A percentile compares a stretch with the other conserved stretches of the same genome.
Conservation (phyloP, 2,329 filamentous ascomycete genomes). For the Diaporthe sp. region DNA sequence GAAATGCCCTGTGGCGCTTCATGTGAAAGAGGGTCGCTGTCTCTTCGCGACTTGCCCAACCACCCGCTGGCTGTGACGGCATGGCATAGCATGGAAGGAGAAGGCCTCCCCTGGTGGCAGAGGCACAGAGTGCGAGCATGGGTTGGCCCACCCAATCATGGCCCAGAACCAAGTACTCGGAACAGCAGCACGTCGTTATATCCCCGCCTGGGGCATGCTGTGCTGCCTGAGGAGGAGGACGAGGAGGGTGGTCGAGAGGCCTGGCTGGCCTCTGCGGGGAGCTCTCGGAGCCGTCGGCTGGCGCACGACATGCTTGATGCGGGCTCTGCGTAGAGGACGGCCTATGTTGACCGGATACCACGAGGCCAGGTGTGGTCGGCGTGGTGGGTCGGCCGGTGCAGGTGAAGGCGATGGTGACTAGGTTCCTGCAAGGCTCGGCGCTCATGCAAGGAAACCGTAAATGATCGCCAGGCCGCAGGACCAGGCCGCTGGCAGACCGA, state of each 20-base stretch:
- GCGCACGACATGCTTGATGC: slow-evolving; percentile 29
- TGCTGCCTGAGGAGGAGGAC: slow-evolving; percentile 11
- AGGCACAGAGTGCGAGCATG: slow-evolving; percentile 14
- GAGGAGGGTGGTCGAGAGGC: neutral
- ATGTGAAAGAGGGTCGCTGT: slow-evolving; percentile 11
- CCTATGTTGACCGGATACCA: slow-evolving; percentile 2
- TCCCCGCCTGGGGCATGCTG: slow-evolving; percentile 23
- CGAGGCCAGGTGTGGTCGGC: slow-evolving; percentile 21
- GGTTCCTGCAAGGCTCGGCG: slow-evolving; percentile 38
- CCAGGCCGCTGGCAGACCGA: slow-evolving; percentile 28
- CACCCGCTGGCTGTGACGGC: neutral
- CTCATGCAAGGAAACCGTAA: slow-evolving; percentile 30
- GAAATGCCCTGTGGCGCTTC: neutral
- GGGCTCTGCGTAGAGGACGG: neutral
- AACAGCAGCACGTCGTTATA: slow-evolving; percentile 22
- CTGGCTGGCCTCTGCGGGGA: slow-evolving; percentile 3
- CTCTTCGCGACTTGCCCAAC: neutral
- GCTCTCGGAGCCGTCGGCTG: slow-evolving; percentile 27
- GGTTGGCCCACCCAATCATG: slow-evolving; percentile 2
- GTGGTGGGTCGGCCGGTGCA: slow-evolving; percentile 6
- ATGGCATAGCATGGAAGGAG: neutral
- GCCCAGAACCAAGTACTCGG: slow-evolving; percentile 3
- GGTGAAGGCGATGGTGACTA: slow-evolving; percentile 24
- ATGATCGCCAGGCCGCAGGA: slow-evolving; percentile 33
- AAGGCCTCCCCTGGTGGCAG: neutral